Base-by-base conservation (phyloP, 2,329 filamentous ascomycete genomes). In the Colletotrichum limetticola region DNA sequence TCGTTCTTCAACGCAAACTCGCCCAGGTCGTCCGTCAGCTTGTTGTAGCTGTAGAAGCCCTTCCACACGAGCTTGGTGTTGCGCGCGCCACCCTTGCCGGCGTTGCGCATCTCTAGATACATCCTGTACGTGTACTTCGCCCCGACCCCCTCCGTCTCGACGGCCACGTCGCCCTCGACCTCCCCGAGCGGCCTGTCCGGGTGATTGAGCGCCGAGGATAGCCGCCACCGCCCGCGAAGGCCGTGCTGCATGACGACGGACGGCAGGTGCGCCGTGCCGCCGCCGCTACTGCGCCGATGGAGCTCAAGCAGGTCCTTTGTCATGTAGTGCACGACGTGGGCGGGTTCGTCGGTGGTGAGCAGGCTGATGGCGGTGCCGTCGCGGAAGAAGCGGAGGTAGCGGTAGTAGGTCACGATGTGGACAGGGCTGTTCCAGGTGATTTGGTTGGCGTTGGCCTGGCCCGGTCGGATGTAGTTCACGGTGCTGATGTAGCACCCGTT, bases 371-470 rank as follows among this genome's bases (percentile, higher is more conserved):
- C 91, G 1, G 93, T 93, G 32, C 97, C 97, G 81, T 98, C 94
- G 28, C 95, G 93, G 85, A 97, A 97, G 85, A 99, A 97, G 66
- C 97, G 94, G 4, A 99, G 89, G 83, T 98, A 99, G 71, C 97
- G 94, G 85, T 97, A 99, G 84, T 98, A 99, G 0, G 97, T 99
- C 61, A 99, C 95, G 71, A 98, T 97, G 80, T 97, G 95, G 46
- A 98, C 93, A 9, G 95, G 95, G 28, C 90, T 92, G 78, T 86
- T 86, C 94, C 95, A 98, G 1, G 93, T 92, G 22, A 93, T 84
- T 67, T 91, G 91, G 75, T 91, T 92, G 24, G 90, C 88, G 3
- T 91, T 92, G 12, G 92, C 88, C 72, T 93, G 93, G 37, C 97
- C 97, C 0, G 94, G 86, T 28, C 97, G 93, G 62, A 94, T 91